Conservation (phyloP, 2,329 filamentous ascomycete species). For the Colletotrichum cereale region DNA sequence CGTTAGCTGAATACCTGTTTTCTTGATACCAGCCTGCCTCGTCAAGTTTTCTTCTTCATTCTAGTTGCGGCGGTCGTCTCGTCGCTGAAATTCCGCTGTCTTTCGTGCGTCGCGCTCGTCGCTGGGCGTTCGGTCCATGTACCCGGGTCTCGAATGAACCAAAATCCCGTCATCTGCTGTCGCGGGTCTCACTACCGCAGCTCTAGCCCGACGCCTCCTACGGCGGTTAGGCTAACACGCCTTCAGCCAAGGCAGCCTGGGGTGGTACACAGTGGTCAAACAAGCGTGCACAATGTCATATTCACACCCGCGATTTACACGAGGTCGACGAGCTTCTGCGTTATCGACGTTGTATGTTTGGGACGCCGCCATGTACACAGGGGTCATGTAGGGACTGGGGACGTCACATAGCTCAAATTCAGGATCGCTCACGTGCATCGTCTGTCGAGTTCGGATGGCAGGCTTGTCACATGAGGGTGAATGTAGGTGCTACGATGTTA, state of each 20-base stretch:
- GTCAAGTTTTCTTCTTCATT: neutral
- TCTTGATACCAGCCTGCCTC: neutral
- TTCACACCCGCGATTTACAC: slow-evolving; percentile 14
- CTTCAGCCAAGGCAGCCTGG: slow-evolving; percentile 34
- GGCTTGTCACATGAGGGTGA: neutral
- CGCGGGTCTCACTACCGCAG: slow-evolving; percentile 5
- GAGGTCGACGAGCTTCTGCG: neutral
- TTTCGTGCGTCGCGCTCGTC: no score
- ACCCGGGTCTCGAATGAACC: neutral
- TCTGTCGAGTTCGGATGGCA: neutral
- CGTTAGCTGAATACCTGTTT: neutral
- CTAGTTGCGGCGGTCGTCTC: neutral
- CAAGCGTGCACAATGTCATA: neutral
- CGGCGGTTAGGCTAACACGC: slow-evolving; percentile 28
- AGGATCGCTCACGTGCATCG: neutral
- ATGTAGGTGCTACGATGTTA: neutral
- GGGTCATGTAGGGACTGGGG: neutral
- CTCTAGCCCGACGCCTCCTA: slow-evolving; percentile 13
- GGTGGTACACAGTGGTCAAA: neutral
- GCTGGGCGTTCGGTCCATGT: neutral
- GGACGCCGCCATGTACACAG: neutral
- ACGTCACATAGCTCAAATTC: slow-evolving; percentile 1
- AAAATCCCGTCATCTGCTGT: neutral
- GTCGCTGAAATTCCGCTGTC: no score
- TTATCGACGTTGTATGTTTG: neutral